A percentile compares a stretch with the other conserved stretches of the same genome.
phyloP scores from a whole-genome alignment of 2,329 filamentous ascomycete genomes.

The Aspergillus sergii region DNA sequence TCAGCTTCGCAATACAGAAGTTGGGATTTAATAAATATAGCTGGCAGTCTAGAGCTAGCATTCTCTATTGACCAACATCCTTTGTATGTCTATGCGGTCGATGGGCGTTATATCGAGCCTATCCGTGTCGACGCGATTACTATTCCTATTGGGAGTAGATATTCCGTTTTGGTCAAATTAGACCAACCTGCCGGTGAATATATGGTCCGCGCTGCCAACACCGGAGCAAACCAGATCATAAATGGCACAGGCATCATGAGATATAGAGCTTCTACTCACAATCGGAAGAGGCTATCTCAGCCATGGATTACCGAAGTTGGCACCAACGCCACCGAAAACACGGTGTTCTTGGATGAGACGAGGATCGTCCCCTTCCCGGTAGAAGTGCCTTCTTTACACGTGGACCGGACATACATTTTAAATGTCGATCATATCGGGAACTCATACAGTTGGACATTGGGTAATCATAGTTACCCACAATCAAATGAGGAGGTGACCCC shows the following conservation, averaged over 20 bases:
- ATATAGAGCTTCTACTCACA: slow-evolving; percentile 32
- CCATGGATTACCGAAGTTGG: slow-evolving; percentile 58
- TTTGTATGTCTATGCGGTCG: slow-evolving; percentile 49
- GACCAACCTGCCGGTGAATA: slow-evolving; percentile 52
- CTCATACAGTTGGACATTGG: slow-evolving; percentile 30
- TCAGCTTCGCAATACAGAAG: slow-evolving; percentile 37
- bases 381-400: neutral
- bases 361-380: slow-evolving; percentile 51
- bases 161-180: slow-evolving; percentile 48
- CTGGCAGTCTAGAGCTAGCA: slow-evolving; percentile 33
- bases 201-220: slow-evolving; percentile 57
- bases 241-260: slow-evolving; percentile 55
- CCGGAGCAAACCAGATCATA: slow-evolving; percentile 57
- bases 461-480: slow-evolving; percentile 27
- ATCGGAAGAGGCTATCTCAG: slow-evolving; percentile 25
- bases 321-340: slow-evolving; percentile 40
- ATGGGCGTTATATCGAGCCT: slow-evolving; percentile 49
- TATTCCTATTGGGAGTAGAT: slow-evolving; percentile 42
- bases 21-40: slow-evolving; percentile 42
- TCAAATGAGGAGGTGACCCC: slow-evolving; percentile 27
- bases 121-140: slow-evolving; percentile 39
- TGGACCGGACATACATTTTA: slow-evolving; percentile 40
- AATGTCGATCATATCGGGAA: slow-evolving; percentile 24
- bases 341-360: slow-evolving; percentile 50
- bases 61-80: slow-evolving; percentile 50